phyloP scores from a whole-genome alignment of 192 early-diverging fungal species.

The Backusella psychrophila region DNA sequence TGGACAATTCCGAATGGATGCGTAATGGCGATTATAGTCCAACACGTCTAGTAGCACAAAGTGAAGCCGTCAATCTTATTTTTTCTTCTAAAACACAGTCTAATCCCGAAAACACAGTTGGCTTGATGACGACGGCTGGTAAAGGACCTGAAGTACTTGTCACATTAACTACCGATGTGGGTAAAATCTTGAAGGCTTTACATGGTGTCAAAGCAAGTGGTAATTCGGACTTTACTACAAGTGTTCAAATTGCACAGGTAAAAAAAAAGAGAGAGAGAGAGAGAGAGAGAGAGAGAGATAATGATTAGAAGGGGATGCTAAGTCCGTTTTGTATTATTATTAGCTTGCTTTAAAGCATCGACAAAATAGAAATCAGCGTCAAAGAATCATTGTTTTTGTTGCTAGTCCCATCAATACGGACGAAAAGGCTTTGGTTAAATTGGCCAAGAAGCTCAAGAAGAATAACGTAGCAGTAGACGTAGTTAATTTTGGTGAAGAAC shows the following conservation, averaged over 20 bases:
- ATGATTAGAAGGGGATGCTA: neutral
- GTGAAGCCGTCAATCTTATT: slow-evolving; percentile 88
- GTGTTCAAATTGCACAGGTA: slow-evolving; percentile 96
- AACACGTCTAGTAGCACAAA: slow-evolving; percentile 89
- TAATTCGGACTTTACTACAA: slow-evolving; percentile 71
- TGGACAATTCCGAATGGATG: slow-evolving; percentile 99
- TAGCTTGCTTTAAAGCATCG: slow-evolving; percentile 94
- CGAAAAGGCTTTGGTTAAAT: slow-evolving; percentile 77
- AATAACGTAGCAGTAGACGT: slow-evolving; percentile 96
- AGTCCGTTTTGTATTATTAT: neutral
- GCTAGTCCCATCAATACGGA: slow-evolving; percentile 87
- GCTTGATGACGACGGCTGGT: slow-evolving; percentile 92
- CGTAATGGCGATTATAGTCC: slow-evolving; percentile 98
- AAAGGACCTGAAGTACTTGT: slow-evolving; percentile 94
- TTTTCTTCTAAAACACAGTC: slow-evolving; percentile 87
- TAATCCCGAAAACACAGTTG: slow-evolving; percentile 97
- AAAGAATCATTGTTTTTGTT: slow-evolving; percentile 92
- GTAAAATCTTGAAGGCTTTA: slow-evolving; percentile 85
- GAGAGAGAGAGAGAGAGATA: neutral
- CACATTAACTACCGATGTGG: slow-evolving; percentile 85
- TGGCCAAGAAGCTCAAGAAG: slow-evolving; percentile 98
- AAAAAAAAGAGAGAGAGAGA: neutral
- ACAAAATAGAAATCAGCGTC: slow-evolving; percentile 94
- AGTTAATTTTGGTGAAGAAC: slow-evolving; percentile 93
- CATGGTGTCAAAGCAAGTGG: slow-evolving; percentile 80